These are phyloP conservation scores for Triangularia setosa DNA, from an alignment of 2,329 filamentous ascomycete species.

Conservation along the genomic window DNA sequence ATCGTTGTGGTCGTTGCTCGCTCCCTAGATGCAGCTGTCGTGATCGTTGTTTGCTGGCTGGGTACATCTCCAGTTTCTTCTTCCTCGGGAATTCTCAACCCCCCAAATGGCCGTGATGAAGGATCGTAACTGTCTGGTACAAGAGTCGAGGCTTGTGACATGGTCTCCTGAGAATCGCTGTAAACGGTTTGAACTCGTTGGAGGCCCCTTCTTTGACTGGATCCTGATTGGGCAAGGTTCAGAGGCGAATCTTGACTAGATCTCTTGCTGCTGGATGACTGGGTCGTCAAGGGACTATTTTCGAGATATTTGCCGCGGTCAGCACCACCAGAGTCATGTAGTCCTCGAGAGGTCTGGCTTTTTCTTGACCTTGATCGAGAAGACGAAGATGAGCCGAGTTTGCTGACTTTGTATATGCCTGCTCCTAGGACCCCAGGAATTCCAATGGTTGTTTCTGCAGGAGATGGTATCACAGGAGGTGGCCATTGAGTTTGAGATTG, in stretches of 20 bases:
- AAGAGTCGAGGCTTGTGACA: neutral
- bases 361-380: slow-evolving; percentile 12
- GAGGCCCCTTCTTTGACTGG: neutral
- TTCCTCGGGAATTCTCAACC: neutral
- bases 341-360: neutral
- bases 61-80: neutral
- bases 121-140: neutral
- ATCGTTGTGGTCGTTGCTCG: neutral
- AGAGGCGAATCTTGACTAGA: neutral
- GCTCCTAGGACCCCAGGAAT: slow-evolving; percentile 20
- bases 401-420: slow-evolving; percentile 26
- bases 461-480: slow-evolving; percentile 9
- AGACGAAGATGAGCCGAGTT: slow-evolving; percentile 11
- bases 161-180: neutral
- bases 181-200: neutral
- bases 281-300: neutral
- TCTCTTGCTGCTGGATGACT: neutral
- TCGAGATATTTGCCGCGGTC: neutral
- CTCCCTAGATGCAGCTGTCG: neutral
- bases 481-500: slow-evolving; percentile 6
- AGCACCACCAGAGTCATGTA: neutral
- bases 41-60: neutral
- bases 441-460: slow-evolving; percentile 19
- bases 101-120: neutral
- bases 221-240: neutral